Evolutionary conservation across 202 grass and related monocot species (phyloP).

Genomic region (Brachypodium distachyon): DNA sequence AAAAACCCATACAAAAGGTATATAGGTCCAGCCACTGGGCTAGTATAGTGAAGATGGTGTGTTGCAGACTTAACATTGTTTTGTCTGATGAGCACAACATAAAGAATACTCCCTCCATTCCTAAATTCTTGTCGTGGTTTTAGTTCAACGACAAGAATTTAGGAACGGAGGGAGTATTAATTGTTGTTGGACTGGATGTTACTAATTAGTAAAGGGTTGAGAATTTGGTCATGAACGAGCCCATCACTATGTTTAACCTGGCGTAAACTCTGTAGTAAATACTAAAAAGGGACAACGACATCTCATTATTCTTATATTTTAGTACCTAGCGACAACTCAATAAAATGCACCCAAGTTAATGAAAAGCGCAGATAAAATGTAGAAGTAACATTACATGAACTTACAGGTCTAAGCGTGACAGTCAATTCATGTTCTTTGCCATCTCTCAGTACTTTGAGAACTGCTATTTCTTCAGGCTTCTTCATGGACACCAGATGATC

Average conservation of each 20-base stretch:
- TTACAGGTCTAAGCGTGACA: conserved; percentile 75
- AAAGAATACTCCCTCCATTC: too few species aligned
- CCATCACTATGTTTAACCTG: conserved; percentile 6
- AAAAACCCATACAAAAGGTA: not conserved
- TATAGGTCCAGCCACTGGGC: not conserved
- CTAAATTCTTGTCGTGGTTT: too few species aligned
- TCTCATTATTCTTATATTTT: conserved; percentile 3
- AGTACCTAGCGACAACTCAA: not conserved
- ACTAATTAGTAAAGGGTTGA: not conserved
- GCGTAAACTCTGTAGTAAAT: not conserved
- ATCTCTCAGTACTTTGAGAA: conserved; percentile 78
- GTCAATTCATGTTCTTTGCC: conserved; percentile 66
- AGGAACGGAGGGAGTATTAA: too few species aligned
- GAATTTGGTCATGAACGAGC: not conserved
- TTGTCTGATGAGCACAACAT: not conserved
- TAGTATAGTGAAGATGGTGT: not conserved
- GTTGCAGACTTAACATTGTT: not conserved
- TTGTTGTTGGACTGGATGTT: not conserved
- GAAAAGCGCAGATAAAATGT: conserved; percentile 2
- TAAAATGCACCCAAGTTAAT: not conserved
- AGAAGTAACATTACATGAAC: conserved; percentile 20
- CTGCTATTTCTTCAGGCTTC: conserved; percentile 70
- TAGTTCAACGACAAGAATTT: too few species aligned
- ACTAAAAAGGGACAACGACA: conserved; percentile 4
- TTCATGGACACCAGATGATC: conserved; percentile 99